Conservation (phyloP, 2,329 filamentous ascomycete genomes). For the Acarospora socialis region DNA sequence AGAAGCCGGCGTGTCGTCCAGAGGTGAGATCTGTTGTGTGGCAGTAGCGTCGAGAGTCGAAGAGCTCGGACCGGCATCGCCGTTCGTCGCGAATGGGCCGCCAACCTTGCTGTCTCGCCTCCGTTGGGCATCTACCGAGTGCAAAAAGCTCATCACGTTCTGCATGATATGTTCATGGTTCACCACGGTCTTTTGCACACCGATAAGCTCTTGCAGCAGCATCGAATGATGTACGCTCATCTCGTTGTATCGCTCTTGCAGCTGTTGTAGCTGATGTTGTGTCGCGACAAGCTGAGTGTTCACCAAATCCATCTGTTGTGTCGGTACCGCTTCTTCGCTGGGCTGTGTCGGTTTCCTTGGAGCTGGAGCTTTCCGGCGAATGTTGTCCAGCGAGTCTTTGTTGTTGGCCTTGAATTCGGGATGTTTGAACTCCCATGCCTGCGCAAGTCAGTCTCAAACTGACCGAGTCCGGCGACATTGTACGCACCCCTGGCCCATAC, state of each 20-base stretch:
- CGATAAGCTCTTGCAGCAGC: conserved; percentile 48
- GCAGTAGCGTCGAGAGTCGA: conserved; percentile 32
- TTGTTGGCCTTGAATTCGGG: conserved; percentile 92
- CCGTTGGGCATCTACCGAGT: conserved; percentile 49
- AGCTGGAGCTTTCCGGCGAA: conserved; percentile 84
- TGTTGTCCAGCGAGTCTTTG: conserved; percentile 93
- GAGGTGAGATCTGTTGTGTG: conserved; percentile 23
- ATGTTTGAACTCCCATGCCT: conserved; percentile 96
- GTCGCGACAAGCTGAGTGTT: conserved; percentile 80
- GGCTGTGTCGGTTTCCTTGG: conserved; percentile 57
- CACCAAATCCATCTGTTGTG: conserved; percentile 77
- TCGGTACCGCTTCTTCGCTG: conserved; percentile 62
- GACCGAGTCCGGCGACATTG: neutral
- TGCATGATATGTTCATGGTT: conserved; percentile 60
- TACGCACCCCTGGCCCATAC: conserved; percentile 61
- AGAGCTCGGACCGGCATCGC: conserved; percentile 24
- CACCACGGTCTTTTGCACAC: conserved; percentile 55
- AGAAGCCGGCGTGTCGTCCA: conserved; percentile 51
- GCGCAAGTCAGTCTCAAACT: conserved; percentile 19
- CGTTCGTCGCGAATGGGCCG: conserved; percentile 22
- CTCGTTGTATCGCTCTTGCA: conserved; percentile 75
- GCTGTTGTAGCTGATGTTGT: conserved; percentile 77
- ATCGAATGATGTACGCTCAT: conserved; percentile 53
- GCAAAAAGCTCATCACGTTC: conserved; percentile 54
- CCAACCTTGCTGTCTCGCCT: conserved; percentile 44